A percentile compares a stretch with the other conserved stretches of the same genome.
Conservation (phyloP, 1,284 basidiomycete species). For the Abortiporus biennis region DNA sequence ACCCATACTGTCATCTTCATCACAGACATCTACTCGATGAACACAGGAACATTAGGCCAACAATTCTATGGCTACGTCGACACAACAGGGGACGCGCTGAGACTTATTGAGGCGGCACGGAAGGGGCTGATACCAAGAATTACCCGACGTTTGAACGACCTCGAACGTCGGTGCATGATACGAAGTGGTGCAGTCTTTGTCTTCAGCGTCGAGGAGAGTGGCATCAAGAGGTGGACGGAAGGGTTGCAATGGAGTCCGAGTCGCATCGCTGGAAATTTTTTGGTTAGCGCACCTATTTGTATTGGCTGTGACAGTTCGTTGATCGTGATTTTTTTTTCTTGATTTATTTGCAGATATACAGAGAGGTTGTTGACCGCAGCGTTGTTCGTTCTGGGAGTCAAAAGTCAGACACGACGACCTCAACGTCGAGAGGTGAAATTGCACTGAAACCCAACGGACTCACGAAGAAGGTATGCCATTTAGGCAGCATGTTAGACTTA, state of each 20-base stretch:
- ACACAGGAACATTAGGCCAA: too few relatives aligned
- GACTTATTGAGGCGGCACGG: constrained; percentile 73
- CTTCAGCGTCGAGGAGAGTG: constrained; percentile 77
- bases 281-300: constrained; percentile 38
- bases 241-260: constrained; percentile 78
- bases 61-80: constrained; percentile 71
- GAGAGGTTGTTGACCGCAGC: constrained; percentile 62
- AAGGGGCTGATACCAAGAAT: constrained; percentile 71
- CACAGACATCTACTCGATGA: neutral
- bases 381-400: constrained; percentile 35
- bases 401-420: constrained; percentile 14
- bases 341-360: constrained; percentile 49
- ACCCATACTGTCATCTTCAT: constrained; percentile 1
- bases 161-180: constrained; percentile 68
- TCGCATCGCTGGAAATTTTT: constrained; percentile 75
- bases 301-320: neutral
- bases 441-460: constrained; percentile 66
- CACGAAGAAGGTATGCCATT: constrained; percentile 58
- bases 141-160: constrained; percentile 71
- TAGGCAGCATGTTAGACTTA: constrained; percentile 1
- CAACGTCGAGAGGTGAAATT: constrained; percentile 29
- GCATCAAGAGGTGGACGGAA: constrained; percentile 84
- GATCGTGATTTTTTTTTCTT: constrained; percentile 5
- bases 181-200: constrained; percentile 78
- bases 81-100: constrained; percentile 72